Evolutionary conservation across 768 basidiomycete genomes (phyloP), one percentile per base, ranked within the genome.

Genomic region (Polyporus arcularius): DNA sequence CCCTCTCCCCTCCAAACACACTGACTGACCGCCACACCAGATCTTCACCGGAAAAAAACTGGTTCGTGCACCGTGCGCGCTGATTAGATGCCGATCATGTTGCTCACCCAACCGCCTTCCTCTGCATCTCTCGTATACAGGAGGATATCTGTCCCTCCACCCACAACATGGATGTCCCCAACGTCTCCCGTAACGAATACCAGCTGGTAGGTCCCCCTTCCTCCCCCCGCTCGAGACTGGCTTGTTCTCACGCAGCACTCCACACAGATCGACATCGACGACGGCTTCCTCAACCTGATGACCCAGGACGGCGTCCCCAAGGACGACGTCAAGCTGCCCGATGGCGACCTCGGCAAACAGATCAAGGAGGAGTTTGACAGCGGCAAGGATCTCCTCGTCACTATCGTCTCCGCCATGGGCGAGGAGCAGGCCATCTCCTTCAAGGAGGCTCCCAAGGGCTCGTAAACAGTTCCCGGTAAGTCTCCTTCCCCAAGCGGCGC

Each of bases 161-260:
- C 75, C 97, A 99, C 86, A 99, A 99, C 83, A 95, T 99, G 93
- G 96, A 98, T 68, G 96, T 97, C 71, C 96, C 96, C 76, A 92
- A 97, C 79, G 94, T 99, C 74, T 63, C 31, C 51, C 92, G 96
- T 75, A 82, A 79, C 62, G 97, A 99, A 86, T 98, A 88, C 84
- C 83, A 89, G 71, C 88, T 99, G 72, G 91, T 94, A 73, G 71
- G 82, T 54, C 62, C 53, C 48, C 62, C 55, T 46, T 57, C 64
- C 9, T 51, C 43, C 53, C 14, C 18, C 26, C 8, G 6, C 51
- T 28, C 32, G 2, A 18, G 21, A 31, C 15, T 35, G 4, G 3
- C 43, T 15, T 26, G 56, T 54, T 10, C 51, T 55, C 10, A 58
- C 42, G 52, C 51, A 28, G 56, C 9, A 52, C 31, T 7, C 14